Conservation (phyloP, 805 yeast species). For the Ogataea dorogensis region DNA sequence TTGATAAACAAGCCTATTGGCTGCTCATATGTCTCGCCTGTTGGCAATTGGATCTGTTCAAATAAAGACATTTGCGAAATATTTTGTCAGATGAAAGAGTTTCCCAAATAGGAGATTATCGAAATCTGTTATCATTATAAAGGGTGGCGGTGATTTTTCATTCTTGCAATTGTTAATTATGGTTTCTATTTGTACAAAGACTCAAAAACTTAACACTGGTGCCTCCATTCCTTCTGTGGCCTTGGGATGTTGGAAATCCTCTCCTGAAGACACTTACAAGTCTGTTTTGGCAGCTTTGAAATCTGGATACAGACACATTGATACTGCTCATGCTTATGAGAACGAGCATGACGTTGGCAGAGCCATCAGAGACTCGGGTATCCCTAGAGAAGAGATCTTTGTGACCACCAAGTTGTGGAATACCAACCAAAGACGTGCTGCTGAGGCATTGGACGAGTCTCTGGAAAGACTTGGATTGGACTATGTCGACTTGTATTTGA, state of each 20-base stretch:
- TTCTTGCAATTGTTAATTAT: background rate
- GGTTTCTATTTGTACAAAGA: constrained; percentile 12
- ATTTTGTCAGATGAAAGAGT: constrained; percentile 1
- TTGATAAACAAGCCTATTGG: constrained; percentile 65
- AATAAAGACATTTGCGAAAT: constrained; percentile 10
- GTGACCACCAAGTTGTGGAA: constrained; percentile 72
- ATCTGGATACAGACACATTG: constrained; percentile 71
- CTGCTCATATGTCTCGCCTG: constrained; percentile 48
- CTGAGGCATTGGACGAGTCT: constrained; percentile 53
- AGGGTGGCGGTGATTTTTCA: background rate
- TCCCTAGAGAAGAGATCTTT: constrained; percentile 63
- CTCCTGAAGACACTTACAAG: constrained; percentile 48
- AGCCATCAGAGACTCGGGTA: constrained; percentile 54
- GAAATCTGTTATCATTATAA: background rate
- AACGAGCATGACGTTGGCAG: constrained; percentile 65
- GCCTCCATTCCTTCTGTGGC: constrained; percentile 61
- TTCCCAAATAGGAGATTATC: constrained; percentile 2
- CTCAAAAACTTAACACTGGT: constrained; percentile 15
- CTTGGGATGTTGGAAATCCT: constrained; percentile 71
- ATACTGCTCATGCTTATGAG: constrained; percentile 63
- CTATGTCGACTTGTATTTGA: constrained; percentile 73
- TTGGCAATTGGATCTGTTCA: constrained; percentile 37
- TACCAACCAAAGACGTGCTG: constrained; percentile 49
- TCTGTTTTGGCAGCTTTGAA: constrained; percentile 59
- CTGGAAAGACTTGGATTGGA: constrained; percentile 64